phyloP scores from a whole-genome alignment of 192 early-diverging fungal genomes.

The Backusella luteola region DNA sequence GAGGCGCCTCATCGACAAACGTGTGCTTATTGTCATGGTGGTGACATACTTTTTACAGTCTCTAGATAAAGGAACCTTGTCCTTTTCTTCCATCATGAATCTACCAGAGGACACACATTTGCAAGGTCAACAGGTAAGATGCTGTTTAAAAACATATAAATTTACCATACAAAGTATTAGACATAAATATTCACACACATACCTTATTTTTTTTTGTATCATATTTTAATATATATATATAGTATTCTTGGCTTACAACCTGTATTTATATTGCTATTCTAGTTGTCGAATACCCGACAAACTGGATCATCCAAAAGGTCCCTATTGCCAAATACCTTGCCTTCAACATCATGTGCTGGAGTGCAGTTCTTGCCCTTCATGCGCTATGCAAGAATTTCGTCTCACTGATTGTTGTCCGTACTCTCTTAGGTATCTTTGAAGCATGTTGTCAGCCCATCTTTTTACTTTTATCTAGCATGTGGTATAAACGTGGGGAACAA shows the following conservation, averaged over 20 bases:
- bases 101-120: constrained; percentile 6
- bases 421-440: constrained; percentile 29
- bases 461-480: constrained; percentile 12
- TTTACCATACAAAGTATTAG: not conserved
- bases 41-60: constrained; percentile 23
- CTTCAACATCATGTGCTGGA: constrained; percentile 13
- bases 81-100: constrained; percentile 23
- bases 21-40: constrained; percentile 9
- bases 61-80: constrained; percentile 18
- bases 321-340: constrained; percentile 23
- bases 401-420: constrained; percentile 10
- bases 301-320: constrained; percentile 12
- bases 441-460: constrained; percentile 19
- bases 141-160: not conserved
- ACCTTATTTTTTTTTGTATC: not conserved
- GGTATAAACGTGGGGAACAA: constrained; percentile 21
- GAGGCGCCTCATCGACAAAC: constrained; percentile 11
- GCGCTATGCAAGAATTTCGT: constrained; percentile 16
- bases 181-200: not conserved
- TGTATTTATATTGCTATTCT: constrained; percentile 24
- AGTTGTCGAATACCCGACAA: constrained; percentile 17
- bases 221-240: not conserved
- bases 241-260: constrained; percentile 23
- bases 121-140: constrained; percentile 18
- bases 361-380: constrained; percentile 14